A percentile compares a stretch with the other conserved stretches of the same genome.
Evolutionary conservation across 352 stramenopile genomes (phyloP).

Genomic region (Globisporangium perplexum): DNA sequence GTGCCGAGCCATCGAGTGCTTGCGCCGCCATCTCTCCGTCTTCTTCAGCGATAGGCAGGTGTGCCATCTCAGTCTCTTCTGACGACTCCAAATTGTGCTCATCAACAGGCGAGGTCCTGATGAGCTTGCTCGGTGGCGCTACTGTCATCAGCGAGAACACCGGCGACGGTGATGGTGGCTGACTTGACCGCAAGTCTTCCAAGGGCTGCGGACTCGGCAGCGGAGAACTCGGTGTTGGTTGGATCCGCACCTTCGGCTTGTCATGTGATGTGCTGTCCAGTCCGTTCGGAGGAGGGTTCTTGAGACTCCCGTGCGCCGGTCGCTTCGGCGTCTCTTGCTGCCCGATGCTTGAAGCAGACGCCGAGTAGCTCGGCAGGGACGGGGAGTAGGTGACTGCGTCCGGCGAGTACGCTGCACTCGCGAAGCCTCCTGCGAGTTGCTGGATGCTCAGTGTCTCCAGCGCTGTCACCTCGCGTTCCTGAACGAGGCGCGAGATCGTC

Average conservation of each 20-base stretch:
- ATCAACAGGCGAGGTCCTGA: neutral
- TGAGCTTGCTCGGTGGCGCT: constrained; percentile 6
- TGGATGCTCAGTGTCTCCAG: constrained; percentile 37
- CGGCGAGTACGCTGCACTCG: neutral
- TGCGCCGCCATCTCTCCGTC: neutral
- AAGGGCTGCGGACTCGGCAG: neutral
- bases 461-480: constrained; percentile 41
- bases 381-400: neutral
- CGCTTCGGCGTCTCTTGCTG: constrained; percentile 1
- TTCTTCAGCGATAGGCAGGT: constrained; percentile 5
- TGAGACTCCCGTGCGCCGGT: neutral
- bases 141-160: constrained; percentile 11
- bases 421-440: constrained; percentile 14
- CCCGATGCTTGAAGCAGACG: neutral
- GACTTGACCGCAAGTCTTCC: neutral
- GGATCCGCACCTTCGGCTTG: constrained; percentile 6
- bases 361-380: neutral
- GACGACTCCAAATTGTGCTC: neutral
- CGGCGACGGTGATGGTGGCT: neutral
- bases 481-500: constrained; percentile 57
- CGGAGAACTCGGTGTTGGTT: constrained; percentile 5
- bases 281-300: neutral
- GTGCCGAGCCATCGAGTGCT: neutral
- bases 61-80: constrained; percentile 2
- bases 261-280: neutral